Conservation (phyloP, 2,329 filamentous ascomycete species). For the Alternaria rosae region DNA sequence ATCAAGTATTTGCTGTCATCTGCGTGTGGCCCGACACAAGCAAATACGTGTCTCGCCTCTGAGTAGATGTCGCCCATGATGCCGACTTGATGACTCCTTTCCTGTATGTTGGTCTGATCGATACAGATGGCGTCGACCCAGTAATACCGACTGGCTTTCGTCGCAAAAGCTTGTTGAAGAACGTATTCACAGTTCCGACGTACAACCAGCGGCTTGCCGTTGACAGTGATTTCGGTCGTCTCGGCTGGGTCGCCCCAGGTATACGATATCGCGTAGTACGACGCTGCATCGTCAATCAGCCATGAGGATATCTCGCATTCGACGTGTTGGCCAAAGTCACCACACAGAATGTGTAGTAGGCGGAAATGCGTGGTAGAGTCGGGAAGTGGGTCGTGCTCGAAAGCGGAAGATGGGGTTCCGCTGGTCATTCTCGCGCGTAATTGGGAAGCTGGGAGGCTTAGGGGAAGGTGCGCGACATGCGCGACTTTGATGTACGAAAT, state of each 20-base stretch:
- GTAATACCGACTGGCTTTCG: neutral
- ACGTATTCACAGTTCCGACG: conserved; percentile 3
- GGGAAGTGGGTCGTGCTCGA: conserved; percentile 6
- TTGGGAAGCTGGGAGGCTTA: neutral
- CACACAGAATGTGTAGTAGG: neutral
- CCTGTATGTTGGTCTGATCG: neutral
- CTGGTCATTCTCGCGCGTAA: neutral
- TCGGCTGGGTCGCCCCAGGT: neutral
- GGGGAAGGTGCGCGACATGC: neutral
- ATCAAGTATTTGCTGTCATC: neutral
- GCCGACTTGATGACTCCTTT: conserved; percentile 1
- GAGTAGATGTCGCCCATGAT: conserved; percentile 1
- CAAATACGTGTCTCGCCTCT: neutral
- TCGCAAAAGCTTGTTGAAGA: conserved; percentile 1
- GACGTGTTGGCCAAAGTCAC: neutral
- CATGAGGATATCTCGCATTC: conserved; percentile 3
- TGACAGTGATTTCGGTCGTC: neutral
- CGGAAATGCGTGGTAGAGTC: neutral
- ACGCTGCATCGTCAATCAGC: neutral
- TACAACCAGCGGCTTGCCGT: neutral
- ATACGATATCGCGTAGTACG: conserved; percentile 7
- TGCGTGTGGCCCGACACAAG: neutral
- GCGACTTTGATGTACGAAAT: neutral
- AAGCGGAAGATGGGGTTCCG: neutral
- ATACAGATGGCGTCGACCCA: conserved; percentile 6